A percentile compares a stretch with the other conserved stretches of the same genome.
Evolutionary conservation across 192 early-diverging fungal genomes (phyloP).

Genomic region (Piromyces sp.): DNA sequence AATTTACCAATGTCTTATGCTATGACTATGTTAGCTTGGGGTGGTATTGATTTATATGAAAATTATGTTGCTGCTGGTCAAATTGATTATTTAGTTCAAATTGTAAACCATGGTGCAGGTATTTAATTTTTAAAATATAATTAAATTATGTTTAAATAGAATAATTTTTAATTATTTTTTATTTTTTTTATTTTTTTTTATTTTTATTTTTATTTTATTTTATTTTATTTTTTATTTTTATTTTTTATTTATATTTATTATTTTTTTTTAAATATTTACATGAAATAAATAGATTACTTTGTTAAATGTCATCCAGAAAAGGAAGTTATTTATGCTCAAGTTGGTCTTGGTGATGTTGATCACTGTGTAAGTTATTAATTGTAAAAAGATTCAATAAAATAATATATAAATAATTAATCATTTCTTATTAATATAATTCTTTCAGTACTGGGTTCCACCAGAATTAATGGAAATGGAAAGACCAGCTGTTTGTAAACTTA

Average conservation of each 20-base stretch:
- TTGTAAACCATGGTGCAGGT: neutral
- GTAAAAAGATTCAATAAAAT: too few species aligned
- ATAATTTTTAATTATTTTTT: too few species aligned
- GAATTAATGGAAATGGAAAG: neutral
- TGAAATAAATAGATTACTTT: neutral
- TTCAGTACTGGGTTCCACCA: neutral
- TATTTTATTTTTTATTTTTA: too few species aligned
- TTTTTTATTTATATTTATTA: too few species aligned
- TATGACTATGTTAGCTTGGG: neutral
- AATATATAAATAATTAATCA: too few species aligned
- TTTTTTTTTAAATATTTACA: too few species aligned
- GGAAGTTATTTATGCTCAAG: neutral
- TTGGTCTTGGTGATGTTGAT: neutral
- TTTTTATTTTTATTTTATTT: too few species aligned
- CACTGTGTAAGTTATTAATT: neutral
- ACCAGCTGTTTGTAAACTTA: neutral
- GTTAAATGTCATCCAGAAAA: neutral
- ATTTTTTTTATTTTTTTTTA: too few species aligned
- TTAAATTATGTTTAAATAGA: too few species aligned
- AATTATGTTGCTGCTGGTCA: neutral
- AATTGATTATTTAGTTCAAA: neutral
- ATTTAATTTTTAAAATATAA: neutral
- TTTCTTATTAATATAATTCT: too few species aligned
- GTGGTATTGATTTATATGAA: neutral
- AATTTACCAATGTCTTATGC: neutral